phyloP scores from a whole-genome alignment of 1,284 basidiomycete genomes.

The Malassezia furfur region DNA sequence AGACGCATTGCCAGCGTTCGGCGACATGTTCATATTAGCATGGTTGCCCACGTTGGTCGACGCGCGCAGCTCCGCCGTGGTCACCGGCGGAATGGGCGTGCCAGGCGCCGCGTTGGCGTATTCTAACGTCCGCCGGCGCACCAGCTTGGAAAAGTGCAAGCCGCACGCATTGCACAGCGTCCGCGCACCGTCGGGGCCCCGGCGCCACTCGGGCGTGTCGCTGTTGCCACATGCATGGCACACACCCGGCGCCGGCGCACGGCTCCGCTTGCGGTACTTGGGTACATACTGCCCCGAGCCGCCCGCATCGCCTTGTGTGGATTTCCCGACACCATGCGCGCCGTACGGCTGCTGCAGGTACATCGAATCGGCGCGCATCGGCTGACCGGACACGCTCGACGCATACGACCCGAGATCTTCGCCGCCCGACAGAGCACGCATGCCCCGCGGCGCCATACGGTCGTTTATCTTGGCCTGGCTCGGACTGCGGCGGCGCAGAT shows the following conservation, averaged over 20 bases:
- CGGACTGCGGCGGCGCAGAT: not conserved
- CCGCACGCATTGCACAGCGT: constrained; percentile 47
- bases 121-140: constrained; percentile 26
- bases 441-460: not conserved
- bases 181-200: constrained; percentile 42
- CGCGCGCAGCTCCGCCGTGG: constrained; percentile 33
- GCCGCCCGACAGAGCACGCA: not conserved
- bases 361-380: not conserved
- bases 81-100: constrained; percentile 24
- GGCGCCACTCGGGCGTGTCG: constrained; percentile 45
- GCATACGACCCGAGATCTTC: constrained; percentile 6
- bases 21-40: not conserved
- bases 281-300: constrained; percentile 14
- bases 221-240: constrained; percentile 37
- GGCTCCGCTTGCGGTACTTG: constrained; percentile 45
- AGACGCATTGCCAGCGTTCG: no score
- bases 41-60: constrained; percentile 21
- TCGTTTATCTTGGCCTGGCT: not conserved
- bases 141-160: constrained; percentile 34
- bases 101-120: constrained; percentile 21
- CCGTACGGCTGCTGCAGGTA: constrained; percentile 11
- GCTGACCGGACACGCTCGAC: not conserved
- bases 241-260: constrained; percentile 38
- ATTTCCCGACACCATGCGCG: constrained; percentile 19
- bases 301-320: not conserved